A percentile compares a stretch with the other conserved stretches of the same genome.
Conservation (phyloP, 768 basidiomycete genomes). For the Tricholoma furcatifolium region DNA sequence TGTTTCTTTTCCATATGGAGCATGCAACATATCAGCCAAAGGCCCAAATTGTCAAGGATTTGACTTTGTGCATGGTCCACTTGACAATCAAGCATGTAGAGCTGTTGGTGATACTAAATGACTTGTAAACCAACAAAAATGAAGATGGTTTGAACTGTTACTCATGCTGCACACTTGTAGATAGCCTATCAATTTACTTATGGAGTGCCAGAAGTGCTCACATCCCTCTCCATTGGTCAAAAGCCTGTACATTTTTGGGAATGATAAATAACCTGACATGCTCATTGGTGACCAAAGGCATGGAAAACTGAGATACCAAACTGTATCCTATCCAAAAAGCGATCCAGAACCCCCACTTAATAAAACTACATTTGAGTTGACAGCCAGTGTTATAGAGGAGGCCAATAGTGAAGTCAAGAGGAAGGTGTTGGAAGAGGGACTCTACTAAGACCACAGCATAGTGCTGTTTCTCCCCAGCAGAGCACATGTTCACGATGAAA, state of each 20-base stretch:
- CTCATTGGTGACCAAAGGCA: neutral
- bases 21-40: neutral
- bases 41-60: neutral
- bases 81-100: too few relatives aligned
- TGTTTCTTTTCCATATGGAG: neutral
- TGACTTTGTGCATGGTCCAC: neutral
- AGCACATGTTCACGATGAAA: neutral
- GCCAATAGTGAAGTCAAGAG: neutral
- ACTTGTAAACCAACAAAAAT: neutral
- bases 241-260: neutral
- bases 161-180: neutral
- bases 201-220: slow-evolving; percentile 10
- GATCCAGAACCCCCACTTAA: neutral
- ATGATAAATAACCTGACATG: neutral
- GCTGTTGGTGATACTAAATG: neutral
- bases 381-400: slow-evolving; percentile 1
- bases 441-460: neutral
- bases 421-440: neutral
- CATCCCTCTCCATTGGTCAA: slow-evolving; percentile 11
- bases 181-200: neutral
- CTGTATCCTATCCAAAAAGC: neutral
- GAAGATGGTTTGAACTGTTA: neutral
- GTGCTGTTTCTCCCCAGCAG: neutral
- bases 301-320: neutral
- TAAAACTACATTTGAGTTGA: neutral